A percentile compares a stretch with the other conserved stretches of the same genome.
These are phyloP conservation scores for Brassica juncea DNA, from an alignment of 345 rosid genomes.

Conservation along the genomic window DNA sequence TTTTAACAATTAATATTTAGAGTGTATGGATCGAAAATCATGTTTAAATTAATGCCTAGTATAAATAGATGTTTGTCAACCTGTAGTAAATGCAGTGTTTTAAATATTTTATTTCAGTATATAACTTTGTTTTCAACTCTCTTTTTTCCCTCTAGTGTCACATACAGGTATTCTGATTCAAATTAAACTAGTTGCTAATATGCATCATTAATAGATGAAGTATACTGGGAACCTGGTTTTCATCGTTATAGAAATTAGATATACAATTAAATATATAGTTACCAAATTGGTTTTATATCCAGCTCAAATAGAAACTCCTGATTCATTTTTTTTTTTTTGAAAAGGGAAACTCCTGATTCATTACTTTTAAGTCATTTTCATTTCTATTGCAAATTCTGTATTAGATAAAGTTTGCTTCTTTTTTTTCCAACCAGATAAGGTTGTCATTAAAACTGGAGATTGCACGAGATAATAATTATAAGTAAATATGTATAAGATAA, in stretches of 20 bases:
- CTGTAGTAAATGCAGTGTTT: conserved; percentile 22
- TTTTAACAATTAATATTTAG: neutral
- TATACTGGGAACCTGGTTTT: neutral
- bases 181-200: neutral
- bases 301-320: neutral
- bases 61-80: conserved; percentile 12
- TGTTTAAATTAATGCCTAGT: conserved; percentile 7
- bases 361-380: neutral
- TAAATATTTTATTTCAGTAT: conserved; percentile 13
- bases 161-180: neutral
- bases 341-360: conserved; percentile 1
- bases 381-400: neutral
- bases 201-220: neutral
- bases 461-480: neutral
- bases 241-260: neutral
- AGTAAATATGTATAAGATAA: neutral
- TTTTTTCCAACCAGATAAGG: neutral
- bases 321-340: too few species aligned
- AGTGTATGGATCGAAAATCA: neutral
- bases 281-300: neutral
- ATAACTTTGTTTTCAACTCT: neutral
- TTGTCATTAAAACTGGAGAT: neutral
- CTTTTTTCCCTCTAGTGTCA: neutral
- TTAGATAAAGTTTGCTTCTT: neutral
- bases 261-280: neutral